A percentile compares a stretch with the other conserved stretches of the same genome.
Conservation (phyloP, 2,329 filamentous ascomycete genomes). For the Sclerotinia nivalis region DNA sequence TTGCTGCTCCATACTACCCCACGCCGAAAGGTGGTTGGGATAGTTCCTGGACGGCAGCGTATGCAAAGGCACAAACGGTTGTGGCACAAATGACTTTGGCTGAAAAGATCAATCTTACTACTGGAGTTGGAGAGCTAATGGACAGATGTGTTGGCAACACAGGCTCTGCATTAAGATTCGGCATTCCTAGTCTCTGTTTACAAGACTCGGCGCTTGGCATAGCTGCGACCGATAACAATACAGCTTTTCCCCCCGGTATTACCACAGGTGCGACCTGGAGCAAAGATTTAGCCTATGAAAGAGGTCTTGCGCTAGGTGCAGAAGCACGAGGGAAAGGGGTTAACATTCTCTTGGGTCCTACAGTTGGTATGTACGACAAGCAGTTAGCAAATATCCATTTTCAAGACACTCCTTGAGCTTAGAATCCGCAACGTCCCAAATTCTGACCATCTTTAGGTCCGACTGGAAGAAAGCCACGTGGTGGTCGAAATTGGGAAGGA, state of each 20-base stretch:
- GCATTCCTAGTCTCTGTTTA: constrained; percentile 70
- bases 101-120: constrained; percentile 77
- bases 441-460: constrained; percentile 50
- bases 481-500: constrained; percentile 74
- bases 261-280: constrained; percentile 74
- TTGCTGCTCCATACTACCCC: constrained; percentile 39
- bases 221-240: constrained; percentile 71
- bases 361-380: constrained; percentile 47
- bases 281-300: constrained; percentile 68
- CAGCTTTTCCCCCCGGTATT: constrained; percentile 78
- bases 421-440: background rate
- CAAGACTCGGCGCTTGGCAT: constrained; percentile 73
- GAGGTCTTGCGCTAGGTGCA: constrained; percentile 66
- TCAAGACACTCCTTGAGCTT: background rate
- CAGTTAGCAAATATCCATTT: no score
- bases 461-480: constrained; percentile 69
- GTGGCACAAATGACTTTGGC: constrained; percentile 77
- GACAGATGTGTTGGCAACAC: constrained; percentile 74
- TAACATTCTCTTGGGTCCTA: constrained; percentile 62
- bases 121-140: constrained; percentile 72
- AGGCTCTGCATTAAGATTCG: constrained; percentile 67
- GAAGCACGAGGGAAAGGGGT: constrained; percentile 74
- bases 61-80: constrained; percentile 65
- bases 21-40: constrained; percentile 56
- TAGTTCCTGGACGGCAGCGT: constrained; percentile 63